Percentiles rank a stretch among this genome's conserved stretches.
Evolutionary conservation across 805 yeast species (phyloP).

Genomic region (Cyberlindnera maclurae): DNA sequence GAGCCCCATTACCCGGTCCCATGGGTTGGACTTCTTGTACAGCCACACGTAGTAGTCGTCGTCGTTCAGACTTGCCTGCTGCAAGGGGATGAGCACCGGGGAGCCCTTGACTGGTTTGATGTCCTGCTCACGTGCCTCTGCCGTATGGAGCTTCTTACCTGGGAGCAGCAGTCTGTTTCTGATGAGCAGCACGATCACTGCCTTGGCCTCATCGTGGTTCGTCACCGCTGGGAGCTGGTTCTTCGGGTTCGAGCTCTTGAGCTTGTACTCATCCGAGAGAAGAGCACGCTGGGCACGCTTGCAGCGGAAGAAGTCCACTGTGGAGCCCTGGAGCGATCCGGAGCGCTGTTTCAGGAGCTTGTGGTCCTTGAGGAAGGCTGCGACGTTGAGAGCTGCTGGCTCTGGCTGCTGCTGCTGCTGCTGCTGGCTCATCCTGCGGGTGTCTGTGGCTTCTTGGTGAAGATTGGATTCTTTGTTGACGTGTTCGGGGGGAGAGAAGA

Average conservation of each 20-base stretch:
- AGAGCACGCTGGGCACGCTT: constrained; percentile 81
- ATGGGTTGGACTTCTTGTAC: constrained; percentile 56
- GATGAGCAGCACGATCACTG: constrained; percentile 59
- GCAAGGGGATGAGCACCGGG: constrained; percentile 52
- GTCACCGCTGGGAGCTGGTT: constrained; percentile 41
- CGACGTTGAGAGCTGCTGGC: constrained; percentile 62
- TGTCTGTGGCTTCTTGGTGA: too few species aligned
- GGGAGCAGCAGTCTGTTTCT: constrained; percentile 71
- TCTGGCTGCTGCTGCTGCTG: constrained; percentile 22
- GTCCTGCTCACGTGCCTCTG: constrained; percentile 54
- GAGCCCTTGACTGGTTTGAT: constrained; percentile 54
- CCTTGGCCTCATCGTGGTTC: constrained; percentile 49
- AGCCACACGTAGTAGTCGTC: constrained; percentile 82
- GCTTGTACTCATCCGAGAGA: constrained; percentile 60
- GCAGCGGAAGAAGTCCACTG: constrained; percentile 77
- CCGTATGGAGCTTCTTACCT: constrained; percentile 62
- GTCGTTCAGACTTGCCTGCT: constrained; percentile 52
- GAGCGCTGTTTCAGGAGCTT: constrained; percentile 68
- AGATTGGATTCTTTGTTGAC: too few species aligned
- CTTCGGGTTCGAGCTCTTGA: constrained; percentile 41
- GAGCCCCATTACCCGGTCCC: constrained; percentile 31
- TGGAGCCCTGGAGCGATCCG: constrained; percentile 67
- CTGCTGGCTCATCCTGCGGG: too few species aligned
- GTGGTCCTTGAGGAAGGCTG: constrained; percentile 62
- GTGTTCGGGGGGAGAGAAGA: too few species aligned